Conservation (phyloP, 371 early-diverging fungal genomes). For the Lichtheimia ramosa region DNA sequence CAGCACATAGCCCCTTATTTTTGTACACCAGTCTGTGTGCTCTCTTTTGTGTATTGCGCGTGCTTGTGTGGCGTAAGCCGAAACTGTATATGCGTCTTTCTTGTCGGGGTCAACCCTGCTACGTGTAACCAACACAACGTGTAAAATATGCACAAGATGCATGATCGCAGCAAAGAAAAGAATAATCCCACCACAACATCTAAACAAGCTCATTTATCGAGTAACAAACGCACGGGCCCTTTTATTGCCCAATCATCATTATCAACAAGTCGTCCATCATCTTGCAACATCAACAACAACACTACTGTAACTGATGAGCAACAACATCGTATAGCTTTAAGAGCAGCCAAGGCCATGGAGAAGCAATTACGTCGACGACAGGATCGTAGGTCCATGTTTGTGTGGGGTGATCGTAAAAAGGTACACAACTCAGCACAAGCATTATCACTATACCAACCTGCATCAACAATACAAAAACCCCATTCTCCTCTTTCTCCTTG, state of each 20-base stretch:
- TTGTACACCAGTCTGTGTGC: neutral
- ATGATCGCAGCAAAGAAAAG: constrained; percentile 15
- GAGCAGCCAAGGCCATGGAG: constrained; percentile 38
- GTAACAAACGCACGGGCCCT: constrained; percentile 36
- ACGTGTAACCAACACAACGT: constrained; percentile 8
- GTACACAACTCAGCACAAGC: constrained; percentile 13
- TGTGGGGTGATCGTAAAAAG: constrained; percentile 45
- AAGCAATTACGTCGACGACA: constrained; percentile 35
- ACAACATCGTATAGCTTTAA: constrained; percentile 33
- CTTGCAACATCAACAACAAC: no score
- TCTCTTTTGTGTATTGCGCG: constrained; percentile 1
- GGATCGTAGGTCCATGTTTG: constrained; percentile 30
- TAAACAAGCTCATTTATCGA: constrained; percentile 12
- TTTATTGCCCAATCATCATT: no score
- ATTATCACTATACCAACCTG: neutral
- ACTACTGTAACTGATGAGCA: constrained; percentile 21
- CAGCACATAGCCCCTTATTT: neutral
- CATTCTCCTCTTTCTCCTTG: no score
- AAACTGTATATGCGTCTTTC: neutral
- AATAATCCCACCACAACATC: constrained; percentile 14
- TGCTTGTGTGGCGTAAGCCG: constrained; percentile 7
- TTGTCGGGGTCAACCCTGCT: neutral
- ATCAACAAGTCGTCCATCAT: no score
- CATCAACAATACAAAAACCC: no score
- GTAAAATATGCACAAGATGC: constrained; percentile 15